Percentiles rank a stretch among this genome's conserved stretches.
These are phyloP conservation scores for Podila epicladia DNA, from an alignment of 192 early-diverging fungal species.

Conservation along the genomic window DNA sequence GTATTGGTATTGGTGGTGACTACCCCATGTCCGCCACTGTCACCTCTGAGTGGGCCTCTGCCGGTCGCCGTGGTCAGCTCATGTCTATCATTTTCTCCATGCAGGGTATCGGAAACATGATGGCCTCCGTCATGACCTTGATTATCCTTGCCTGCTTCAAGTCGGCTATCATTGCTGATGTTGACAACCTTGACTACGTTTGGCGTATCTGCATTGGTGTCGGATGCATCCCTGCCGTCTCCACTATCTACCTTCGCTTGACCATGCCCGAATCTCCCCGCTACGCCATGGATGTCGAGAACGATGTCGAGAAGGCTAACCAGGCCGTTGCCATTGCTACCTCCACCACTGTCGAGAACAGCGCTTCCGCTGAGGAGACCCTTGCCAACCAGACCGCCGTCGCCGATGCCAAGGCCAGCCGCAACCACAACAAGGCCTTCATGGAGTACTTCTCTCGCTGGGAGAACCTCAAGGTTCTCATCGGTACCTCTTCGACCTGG, in stretches of 20 bases:
- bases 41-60: slow-evolving; percentile 90
- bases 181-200: slow-evolving; percentile 79
- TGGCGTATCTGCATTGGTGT: slow-evolving; percentile 89
- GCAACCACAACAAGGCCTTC: slow-evolving; percentile 67
- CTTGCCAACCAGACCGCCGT: slow-evolving; percentile 45
- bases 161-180: slow-evolving; percentile 66
- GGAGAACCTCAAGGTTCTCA: slow-evolving; percentile 82
- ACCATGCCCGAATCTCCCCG: slow-evolving; percentile 93
- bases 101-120: slow-evolving; percentile 90
- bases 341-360: slow-evolving; percentile 57
- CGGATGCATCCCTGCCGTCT: slow-evolving; percentile 80
- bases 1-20: slow-evolving; percentile 83
- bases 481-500: slow-evolving; percentile 81
- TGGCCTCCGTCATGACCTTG: slow-evolving; percentile 76
- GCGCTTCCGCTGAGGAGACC: slow-evolving; percentile 62
- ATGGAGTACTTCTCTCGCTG: slow-evolving; percentile 80
- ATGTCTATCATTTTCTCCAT: slow-evolving; percentile 88
- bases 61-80: slow-evolving; percentile 82
- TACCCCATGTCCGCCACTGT: slow-evolving; percentile 91
- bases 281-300: slow-evolving; percentile 67
- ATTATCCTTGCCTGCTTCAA: slow-evolving; percentile 77
- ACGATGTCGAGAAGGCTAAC: slow-evolving; percentile 56
- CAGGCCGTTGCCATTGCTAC: slow-evolving; percentile 55
- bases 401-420: slow-evolving; percentile 46
- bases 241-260: slow-evolving; percentile 87